Evolutionary conservation across 108 stramenopile genomes (phyloP), one percentile per base, ranked within the genome.

Genomic region (Fragilariopsis cylindrus): DNA sequence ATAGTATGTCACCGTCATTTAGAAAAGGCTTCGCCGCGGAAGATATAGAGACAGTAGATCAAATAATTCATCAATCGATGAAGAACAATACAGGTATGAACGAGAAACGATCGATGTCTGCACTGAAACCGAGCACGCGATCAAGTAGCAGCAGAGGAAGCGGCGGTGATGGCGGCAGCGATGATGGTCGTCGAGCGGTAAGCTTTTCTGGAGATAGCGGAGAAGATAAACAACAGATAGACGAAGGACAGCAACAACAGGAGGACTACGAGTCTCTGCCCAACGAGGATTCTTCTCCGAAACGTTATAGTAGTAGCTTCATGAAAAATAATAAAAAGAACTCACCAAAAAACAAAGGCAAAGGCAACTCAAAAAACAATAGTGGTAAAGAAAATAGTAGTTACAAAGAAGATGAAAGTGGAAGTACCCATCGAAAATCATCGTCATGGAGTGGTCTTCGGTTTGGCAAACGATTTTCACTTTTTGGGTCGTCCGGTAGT

Each of bases 401-500:
- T 4, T 9, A 60, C 19, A 30, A 11, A n/a, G 58, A 11, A 60
- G 58, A 30, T 8, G 40, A 45, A 12, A 44, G 62, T 40, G 43
- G 43, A 18, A 30, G 18, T 44, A 44, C 13, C 43, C 42, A 9
- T 11, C 62, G 62, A 45, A 63, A 45, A 30, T 30, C 30, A 30
- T 30, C 30, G 30, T 30, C 30, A 63, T 44, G 62, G 43, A 15
- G 62, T 44, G 40, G 62, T 63, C 62, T 42, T n/a, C 62, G 62
- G 3, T 63, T 68, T 16, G 39, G 65, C 44, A 68, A 52, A 52
- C 43, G 67, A 7, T 68, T 68, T 18, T 68, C 67, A 11, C 21
- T 68, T 5, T 68, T 68, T 68, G 62, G 62, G 16, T n/a, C n/a
- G 13, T 12, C 43, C 42, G 65, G 65, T 1, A 53, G 52, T 53